Percentiles rank a stretch among this genome's conserved stretches.
Conservation (phyloP, 129 eudicot species). For the Silybum marianum region DNA sequence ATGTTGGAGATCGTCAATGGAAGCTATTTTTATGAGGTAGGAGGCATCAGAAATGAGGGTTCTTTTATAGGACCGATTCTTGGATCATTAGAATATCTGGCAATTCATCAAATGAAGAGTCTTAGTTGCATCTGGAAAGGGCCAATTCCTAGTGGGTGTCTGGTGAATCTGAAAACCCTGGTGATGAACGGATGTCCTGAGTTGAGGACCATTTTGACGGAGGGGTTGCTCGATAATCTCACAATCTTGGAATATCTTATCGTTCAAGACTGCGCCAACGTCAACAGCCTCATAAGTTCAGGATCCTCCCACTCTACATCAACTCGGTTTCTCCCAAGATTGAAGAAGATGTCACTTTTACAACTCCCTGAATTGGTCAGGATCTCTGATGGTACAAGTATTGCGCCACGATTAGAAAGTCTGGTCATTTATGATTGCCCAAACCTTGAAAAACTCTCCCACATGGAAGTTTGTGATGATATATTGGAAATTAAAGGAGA, state of each 20-base stretch:
- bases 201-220: constrained; percentile 23
- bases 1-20: constrained; percentile 16
- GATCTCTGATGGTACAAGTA: constrained; percentile 25
- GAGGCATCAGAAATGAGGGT: neutral
- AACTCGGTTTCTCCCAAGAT: constrained; percentile 23
- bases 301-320: neutral
- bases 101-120: constrained; percentile 27
- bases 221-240: constrained; percentile 17
- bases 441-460: constrained; percentile 25
- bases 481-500: constrained; percentile 33
- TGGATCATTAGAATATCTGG: constrained; percentile 22
- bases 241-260: constrained; percentile 16
- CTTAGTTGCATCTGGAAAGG: constrained; percentile 31
- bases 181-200: constrained; percentile 30
- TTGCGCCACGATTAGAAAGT: constrained; percentile 25
- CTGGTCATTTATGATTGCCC: constrained; percentile 39
- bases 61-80: neutral
- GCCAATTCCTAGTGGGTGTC: neutral
- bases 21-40: too few relatives aligned
- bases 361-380: constrained; percentile 37
- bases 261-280: constrained; percentile 31
- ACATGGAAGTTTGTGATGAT: neutral
- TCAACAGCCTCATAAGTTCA: constrained; percentile 17
- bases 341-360: constrained; percentile 38
- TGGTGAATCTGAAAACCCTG: constrained; percentile 23